phyloP scores from a whole-genome alignment of 108 stramenopile genomes.

The Epithemia pelagica region DNA sequence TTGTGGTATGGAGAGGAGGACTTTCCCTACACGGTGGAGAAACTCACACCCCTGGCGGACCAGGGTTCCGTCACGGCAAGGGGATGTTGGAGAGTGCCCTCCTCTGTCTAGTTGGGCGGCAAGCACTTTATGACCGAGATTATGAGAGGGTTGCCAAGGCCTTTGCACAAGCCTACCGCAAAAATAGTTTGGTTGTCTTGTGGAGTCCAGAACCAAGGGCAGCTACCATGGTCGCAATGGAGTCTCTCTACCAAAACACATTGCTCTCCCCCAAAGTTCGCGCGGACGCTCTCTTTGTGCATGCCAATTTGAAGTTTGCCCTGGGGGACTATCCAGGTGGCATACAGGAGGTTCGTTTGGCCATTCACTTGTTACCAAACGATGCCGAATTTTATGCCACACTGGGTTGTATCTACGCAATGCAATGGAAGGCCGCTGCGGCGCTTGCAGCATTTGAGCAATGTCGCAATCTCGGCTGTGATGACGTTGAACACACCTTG shows the following conservation, averaged over 20 bases:
- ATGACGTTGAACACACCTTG: neutral
- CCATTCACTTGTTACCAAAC: neutral
- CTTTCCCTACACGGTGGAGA: neutral
- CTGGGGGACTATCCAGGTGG: neutral
- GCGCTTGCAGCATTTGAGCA: neutral
- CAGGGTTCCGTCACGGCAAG: neutral
- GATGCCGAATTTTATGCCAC: neutral
- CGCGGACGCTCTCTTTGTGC: neutral
- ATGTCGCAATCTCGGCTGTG: neutral
- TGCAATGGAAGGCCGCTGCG: neutral
- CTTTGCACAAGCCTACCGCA: neutral
- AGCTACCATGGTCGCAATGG: neutral
- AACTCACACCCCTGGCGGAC: slow-evolving; percentile 4
- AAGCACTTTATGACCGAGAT: too few species aligned
- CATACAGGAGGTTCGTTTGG: too few species aligned
- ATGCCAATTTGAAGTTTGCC: neutral
- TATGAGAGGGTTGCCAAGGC: neutral
- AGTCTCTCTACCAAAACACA: neutral
- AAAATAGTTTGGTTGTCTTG: too few species aligned
- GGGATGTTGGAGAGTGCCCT: neutral
- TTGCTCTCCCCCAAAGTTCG: neutral
- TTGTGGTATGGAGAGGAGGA: too few species aligned
- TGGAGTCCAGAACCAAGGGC: too few species aligned
- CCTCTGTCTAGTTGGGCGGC: neutral
- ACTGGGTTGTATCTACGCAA: neutral